phyloP scores from a whole-genome alignment of 352 stramenopile genomes.

The Blastocystis sp. region DNA sequence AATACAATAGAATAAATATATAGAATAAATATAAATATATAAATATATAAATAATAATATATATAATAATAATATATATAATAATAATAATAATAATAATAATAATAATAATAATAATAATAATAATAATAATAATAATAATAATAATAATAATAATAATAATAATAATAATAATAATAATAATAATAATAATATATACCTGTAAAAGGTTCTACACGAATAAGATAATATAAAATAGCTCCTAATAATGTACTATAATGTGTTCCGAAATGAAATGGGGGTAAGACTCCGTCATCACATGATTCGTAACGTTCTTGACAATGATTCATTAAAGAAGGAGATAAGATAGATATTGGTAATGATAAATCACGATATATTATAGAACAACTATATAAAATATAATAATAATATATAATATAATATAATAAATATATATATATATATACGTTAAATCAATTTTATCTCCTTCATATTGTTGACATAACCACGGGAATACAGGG shows the following conservation, averaged over 20 bases:
- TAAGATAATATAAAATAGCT: conserved; percentile 85
- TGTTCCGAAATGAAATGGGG: conserved; percentile 65
- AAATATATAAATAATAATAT: no score
- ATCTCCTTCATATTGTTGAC: conserved; percentile 72
- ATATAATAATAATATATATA: no score
- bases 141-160: no score
- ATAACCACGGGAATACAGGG: conserved; percentile 82
- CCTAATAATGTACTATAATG: conserved; percentile 86
- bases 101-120: no score
- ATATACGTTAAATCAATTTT: no score
- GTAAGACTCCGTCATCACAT: conserved; percentile 60
- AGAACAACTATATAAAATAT: conserved; percentile 45
- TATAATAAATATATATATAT: no score
- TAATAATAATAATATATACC: no score
- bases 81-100: no score
- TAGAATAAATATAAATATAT: no score
- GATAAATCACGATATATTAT: conserved; percentile 70
- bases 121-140: no score
- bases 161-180: no score
- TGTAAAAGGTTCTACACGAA: conserved; percentile 83
- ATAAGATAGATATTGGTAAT: conserved; percentile 83
- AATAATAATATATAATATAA: background rate
- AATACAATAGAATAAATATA: no score
- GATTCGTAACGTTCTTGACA: conserved; percentile 54
- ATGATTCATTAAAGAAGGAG: conserved; percentile 52